Conservation (phyloP, 108 stramenopile species). For the Conticribra weissflogii region DNA sequence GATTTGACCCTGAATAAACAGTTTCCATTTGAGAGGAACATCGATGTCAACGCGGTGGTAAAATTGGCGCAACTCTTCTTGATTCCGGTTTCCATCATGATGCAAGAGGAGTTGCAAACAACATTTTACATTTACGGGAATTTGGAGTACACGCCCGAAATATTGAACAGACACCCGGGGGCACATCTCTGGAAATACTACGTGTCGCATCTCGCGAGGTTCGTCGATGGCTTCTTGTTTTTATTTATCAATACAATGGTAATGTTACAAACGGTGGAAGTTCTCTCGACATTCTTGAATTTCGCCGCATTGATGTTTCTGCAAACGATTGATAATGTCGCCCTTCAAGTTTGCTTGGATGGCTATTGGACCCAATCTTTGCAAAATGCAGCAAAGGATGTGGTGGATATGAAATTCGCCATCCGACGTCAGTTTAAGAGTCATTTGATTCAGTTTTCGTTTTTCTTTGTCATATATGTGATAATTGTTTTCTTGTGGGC, state of each 20-base stretch:
- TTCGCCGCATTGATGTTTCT: conserved; percentile 6
- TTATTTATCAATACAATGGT: neutral
- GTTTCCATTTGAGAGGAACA: neutral
- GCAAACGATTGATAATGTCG: conserved; percentile 2
- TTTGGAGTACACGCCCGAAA: neutral
- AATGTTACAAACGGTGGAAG: neutral
- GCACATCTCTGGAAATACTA: neutral
- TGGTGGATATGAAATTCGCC: conserved; percentile 1
- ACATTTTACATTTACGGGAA: neutral
- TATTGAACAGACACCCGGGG: neutral
- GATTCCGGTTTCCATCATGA: neutral
- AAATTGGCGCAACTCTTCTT: conserved; percentile 1
- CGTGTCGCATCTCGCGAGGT: neutral
- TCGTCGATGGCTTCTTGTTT: neutral
- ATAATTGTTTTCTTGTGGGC: neutral
- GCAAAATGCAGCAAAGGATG: neutral
- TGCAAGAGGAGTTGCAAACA: neutral
- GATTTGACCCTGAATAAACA: neutral
- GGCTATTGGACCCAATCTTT: conserved; percentile 2
- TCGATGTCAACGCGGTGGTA: neutral
- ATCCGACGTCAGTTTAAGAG: neutral
- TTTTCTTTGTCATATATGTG: neutral
- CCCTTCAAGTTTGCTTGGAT: neutral
- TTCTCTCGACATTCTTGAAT: neutral
- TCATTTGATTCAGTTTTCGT: neutral